A percentile compares a stretch with the other conserved stretches of the same genome.
Conservation (phyloP, 192 early-diverging fungal species). For the Umbelopsis sp. region DNA sequence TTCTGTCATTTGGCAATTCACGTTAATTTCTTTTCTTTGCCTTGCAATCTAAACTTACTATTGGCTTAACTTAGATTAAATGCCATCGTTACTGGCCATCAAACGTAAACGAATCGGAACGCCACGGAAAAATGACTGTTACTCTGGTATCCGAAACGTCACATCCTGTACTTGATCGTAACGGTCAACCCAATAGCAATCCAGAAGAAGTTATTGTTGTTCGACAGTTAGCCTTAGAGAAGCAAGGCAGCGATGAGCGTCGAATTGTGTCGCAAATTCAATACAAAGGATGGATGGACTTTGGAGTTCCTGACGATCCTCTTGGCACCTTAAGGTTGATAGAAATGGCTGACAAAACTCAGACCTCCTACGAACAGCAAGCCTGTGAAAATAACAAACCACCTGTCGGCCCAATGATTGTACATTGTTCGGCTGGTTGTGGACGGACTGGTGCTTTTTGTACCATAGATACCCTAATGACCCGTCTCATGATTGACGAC, state of each 20-base stretch:
- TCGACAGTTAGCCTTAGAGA: constrained; percentile 48
- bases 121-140: constrained; percentile 56
- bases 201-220: constrained; percentile 58
- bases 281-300: constrained; percentile 91
- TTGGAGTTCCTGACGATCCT: constrained; percentile 72
- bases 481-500: constrained; percentile 19
- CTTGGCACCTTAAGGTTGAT: constrained; percentile 62
- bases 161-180: not conserved
- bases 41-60: no score
- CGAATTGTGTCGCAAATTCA: constrained; percentile 79
- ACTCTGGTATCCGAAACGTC: constrained; percentile 51
- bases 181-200: constrained; percentile 15
- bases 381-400: not conserved
- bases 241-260: not conserved
- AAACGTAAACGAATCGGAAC: constrained; percentile 28
- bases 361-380: constrained; percentile 7
- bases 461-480: constrained; percentile 54
- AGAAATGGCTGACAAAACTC: constrained; percentile 46
- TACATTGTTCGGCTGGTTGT: constrained; percentile 61
- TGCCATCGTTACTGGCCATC: constrained; percentile 95
- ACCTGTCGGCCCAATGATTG: constrained; percentile 30
- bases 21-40: not conserved
- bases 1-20: not conserved
- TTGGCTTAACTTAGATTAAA: constrained; percentile 64
- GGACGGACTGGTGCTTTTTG: constrained; percentile 65